Base-by-base conservation (phyloP, 305 asterid genomes). In the Fraxinus angustifolia region DNA sequence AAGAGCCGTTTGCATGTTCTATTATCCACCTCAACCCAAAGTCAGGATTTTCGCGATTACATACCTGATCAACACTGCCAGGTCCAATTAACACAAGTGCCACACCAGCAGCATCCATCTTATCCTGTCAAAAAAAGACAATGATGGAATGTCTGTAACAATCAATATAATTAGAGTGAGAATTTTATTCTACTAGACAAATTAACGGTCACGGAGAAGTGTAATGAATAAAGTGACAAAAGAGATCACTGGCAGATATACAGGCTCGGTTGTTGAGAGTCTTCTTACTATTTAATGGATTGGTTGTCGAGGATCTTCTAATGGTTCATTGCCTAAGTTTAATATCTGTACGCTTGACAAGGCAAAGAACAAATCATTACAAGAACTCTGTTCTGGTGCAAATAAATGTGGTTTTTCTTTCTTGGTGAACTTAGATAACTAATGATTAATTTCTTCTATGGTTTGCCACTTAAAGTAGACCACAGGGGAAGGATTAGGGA, bases 21-120 rank as follows among this genome's bases (percentile, higher is more conserved):
- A 67, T 36, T 71, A 5, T 79, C 67, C 33, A 6, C 14, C 76
- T 73, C 36, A 65, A 75, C 75, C 40, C 11, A 40, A 78, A 60
- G 56, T 56, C 31, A 77, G 50, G 53, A 48, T n/a, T 70, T 58
- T 21, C 16, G 35, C 67, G 75, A 28, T 34, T 21, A 77, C 70
- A 82, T 86, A 93, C 99, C 99, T 93, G 99, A 80, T 93, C 97
- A 50, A 91, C 91, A 84, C 88, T 93, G 19, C 99, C 99, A 19
- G 99, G 99, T 53, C 99, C 99, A 86, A 95, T 95, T 77, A 95
- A 88, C 84, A 92, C 92, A 60, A 93, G 96, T 8, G 98, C 89
- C 82, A 89, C 98, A 45, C 97, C 97, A 80, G 97, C 94, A 77
- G 93, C 92, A 83, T 93, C 97, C 99, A 93, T 90, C 88, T 91